Conservation (phyloP, 495 filamentous ascomycete genomes). For the Annulohypoxylon bovei region DNA sequence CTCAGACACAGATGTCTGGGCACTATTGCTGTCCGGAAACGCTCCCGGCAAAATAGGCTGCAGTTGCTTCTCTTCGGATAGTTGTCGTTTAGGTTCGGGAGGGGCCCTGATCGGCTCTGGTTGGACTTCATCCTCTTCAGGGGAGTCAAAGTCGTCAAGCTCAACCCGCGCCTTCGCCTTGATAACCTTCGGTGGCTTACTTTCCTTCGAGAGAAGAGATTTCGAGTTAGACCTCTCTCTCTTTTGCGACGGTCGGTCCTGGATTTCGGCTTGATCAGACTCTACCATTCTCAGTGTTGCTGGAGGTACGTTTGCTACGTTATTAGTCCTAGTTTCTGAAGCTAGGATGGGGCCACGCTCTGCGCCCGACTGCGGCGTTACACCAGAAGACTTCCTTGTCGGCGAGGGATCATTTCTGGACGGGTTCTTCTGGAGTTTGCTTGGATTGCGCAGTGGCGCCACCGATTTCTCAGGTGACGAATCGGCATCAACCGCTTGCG, state of each 20-base stretch:
- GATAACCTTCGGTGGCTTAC: conserved; percentile 61
- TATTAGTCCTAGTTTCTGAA: conserved; percentile 54
- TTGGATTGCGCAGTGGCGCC: conserved; percentile 64
- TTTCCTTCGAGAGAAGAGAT: conserved; percentile 50
- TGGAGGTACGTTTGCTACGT: conserved; percentile 56
- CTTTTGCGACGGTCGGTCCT: conserved; percentile 50
- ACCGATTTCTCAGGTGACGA: conserved; percentile 47
- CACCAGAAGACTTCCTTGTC: conserved; percentile 52
- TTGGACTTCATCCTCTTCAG: conserved; percentile 53
- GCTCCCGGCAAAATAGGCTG: conserved; percentile 46
- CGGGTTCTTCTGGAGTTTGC: conserved; percentile 80
- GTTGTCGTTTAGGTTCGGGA: conserved; percentile 31
- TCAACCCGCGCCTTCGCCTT: conserved; percentile 60
- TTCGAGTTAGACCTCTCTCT: conserved; percentile 43
- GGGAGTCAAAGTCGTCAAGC: conserved; percentile 62
- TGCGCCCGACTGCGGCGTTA: conserved; percentile 35
- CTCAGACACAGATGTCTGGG: conserved; percentile 40
- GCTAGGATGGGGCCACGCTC: conserved; percentile 43
- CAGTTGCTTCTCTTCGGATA: conserved; percentile 26
- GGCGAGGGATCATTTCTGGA: conserved; percentile 64
- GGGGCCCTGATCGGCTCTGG: conserved; percentile 41
- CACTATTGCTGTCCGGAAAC: conserved; percentile 53
- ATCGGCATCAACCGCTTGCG: conserved; percentile 47
- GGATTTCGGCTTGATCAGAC: conserved; percentile 58
- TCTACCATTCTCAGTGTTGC: conserved; percentile 71